phyloP scores from a whole-genome alignment of 225 moss, liverwort and hornwort genomes.

The Pleurozium schreberi region DNA sequence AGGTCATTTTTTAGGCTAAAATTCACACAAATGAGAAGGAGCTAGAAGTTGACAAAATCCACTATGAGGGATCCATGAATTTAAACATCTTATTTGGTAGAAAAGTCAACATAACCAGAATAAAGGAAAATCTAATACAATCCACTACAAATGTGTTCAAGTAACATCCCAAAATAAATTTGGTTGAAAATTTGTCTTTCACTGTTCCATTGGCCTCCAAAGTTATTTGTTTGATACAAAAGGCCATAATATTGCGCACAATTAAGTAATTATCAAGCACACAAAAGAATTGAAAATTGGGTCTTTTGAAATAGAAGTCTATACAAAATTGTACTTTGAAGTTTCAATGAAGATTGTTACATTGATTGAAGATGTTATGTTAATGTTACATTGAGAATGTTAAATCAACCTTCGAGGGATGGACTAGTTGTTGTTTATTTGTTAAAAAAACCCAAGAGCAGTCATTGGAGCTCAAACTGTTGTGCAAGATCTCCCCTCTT shows the following conservation, averaged over 20 bases:
- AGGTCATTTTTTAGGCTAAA: not conserved
- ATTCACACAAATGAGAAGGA: not conserved
- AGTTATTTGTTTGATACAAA: not conserved
- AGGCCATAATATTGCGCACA: not conserved
- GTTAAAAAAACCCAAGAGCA: too few species aligned
- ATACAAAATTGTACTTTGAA: not conserved
- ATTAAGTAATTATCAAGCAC: not conserved
- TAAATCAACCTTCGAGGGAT: too few species aligned
- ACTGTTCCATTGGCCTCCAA: not conserved
- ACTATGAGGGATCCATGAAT: not conserved
- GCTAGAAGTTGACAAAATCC: not conserved
- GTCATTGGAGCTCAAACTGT: too few species aligned
- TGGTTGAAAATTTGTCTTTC: not conserved
- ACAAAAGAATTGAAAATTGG: not conserved
- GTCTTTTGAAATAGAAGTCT: not conserved
- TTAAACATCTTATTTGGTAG: not conserved
- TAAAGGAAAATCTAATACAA: not conserved
- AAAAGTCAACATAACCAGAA: not conserved
- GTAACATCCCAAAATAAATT: accelerated
- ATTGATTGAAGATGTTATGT: not conserved
- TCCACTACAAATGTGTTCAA: not conserved
- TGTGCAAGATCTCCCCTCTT: too few species aligned
- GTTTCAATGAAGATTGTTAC: not conserved
- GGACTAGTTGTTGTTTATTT: too few species aligned
- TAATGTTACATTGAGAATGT: too few species aligned